Evolutionary conservation across 2,329 filamentous ascomycete species (phyloP).

Genomic region (Scleromitrula shiraiana): DNA sequence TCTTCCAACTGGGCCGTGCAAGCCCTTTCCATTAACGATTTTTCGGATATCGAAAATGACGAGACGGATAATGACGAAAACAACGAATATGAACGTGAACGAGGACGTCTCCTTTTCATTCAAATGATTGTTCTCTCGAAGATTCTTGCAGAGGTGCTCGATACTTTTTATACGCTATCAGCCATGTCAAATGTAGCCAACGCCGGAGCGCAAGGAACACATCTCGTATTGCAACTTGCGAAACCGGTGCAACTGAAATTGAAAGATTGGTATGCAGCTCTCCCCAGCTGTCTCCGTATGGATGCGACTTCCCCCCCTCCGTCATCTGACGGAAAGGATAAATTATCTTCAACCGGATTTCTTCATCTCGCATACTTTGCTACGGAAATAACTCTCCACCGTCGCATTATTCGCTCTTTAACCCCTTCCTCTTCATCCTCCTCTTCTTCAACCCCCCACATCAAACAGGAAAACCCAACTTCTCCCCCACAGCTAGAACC

Average conservation of each 20-base stretch:
- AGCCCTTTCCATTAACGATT: constrained; percentile 57
- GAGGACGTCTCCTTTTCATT: constrained; percentile 61
- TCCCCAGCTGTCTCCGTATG: constrained; percentile 56
- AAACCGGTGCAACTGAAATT: constrained; percentile 78
- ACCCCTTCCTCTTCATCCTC: constrained; percentile 38
- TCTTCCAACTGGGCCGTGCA: constrained; percentile 69
- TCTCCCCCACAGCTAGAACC: constrained; percentile 48
- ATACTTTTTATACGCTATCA: constrained; percentile 73
- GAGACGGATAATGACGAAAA: constrained; percentile 53
- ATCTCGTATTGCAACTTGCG: constrained; percentile 64
- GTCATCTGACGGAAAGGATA: constrained; percentile 33
- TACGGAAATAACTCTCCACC: constrained; percentile 86
- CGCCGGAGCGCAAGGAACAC: constrained; percentile 61
- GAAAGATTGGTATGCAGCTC: constrained; percentile 70
- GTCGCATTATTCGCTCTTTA: constrained; percentile 81
- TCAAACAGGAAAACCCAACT: constrained; percentile 28
- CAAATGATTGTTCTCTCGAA: constrained; percentile 69
- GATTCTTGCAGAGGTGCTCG: constrained; percentile 71
- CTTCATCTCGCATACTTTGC: constrained; percentile 90
- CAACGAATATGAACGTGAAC: constrained; percentile 55
- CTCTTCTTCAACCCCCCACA: constrained; percentile 33
- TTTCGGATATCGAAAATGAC: constrained; percentile 63
- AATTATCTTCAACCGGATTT: constrained; percentile 60
- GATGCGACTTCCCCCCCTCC: constrained; percentile 45
- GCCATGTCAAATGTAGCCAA: constrained; percentile 62